Percentiles rank a stretch among this genome's conserved stretches.
phyloP scores from a whole-genome alignment of 179 eudicot genomes.

The Actinidia chinensis region DNA sequence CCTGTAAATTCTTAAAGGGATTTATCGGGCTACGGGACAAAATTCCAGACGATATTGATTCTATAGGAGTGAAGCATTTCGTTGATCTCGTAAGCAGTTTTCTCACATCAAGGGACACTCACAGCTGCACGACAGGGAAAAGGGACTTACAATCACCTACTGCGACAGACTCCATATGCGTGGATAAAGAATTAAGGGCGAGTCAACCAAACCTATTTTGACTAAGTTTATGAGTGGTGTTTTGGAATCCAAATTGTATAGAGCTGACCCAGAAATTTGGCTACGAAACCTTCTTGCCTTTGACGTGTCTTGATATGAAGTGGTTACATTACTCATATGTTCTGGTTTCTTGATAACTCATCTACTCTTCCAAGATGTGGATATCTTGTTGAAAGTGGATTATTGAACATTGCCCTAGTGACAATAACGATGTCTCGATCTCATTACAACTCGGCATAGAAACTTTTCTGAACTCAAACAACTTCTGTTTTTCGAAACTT shows the following conservation, averaged over 20 bases:
- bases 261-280: constrained; percentile 12
- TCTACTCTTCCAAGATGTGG: constrained; percentile 35
- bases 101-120: too few species aligned
- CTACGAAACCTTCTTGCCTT: constrained; percentile 29
- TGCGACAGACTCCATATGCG: constrained; percentile 23
- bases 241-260: constrained; percentile 29
- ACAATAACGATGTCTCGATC: not conserved
- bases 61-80: too few species aligned
- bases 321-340: constrained; percentile 38
- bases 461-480: not conserved
- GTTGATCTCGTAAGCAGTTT: too few species aligned
- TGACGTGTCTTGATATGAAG: constrained; percentile 24
- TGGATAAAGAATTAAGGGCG: constrained; percentile 29
- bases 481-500: not conserved
- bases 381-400: constrained; percentile 28
- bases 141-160: not conserved
- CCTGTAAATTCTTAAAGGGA: too few species aligned
- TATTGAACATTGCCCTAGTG: not conserved
- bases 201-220: constrained; percentile 27
- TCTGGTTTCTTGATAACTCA: constrained; percentile 35
- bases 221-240: constrained; percentile 29
- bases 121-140: too few species aligned
- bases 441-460: too few species aligned
- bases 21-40: too few species aligned
- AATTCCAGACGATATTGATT: too few species aligned